Conservation (phyloP, 2,329 filamentous ascomycete species). For the Albophoma yamanashiensis region DNA sequence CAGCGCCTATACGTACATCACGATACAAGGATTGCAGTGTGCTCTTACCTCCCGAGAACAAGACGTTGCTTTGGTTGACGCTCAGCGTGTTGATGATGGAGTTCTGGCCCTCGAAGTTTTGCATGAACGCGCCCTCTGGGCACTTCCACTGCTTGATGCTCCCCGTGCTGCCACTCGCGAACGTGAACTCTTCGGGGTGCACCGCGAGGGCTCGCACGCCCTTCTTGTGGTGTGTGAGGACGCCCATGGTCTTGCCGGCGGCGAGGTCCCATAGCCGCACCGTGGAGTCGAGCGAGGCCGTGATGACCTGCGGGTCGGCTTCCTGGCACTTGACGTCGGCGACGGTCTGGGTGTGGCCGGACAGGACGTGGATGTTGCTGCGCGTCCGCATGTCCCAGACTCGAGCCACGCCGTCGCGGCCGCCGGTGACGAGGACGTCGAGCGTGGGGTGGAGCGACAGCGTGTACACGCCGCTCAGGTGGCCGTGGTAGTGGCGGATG, state of each 20-base stretch:
- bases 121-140: constrained; percentile 96
- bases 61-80: constrained; percentile 88
- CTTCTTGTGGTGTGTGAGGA: constrained; percentile 97
- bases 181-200: constrained; percentile 89
- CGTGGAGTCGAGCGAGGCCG: constrained; percentile 82
- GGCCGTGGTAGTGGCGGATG: constrained; percentile 93
- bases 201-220: constrained; percentile 75
- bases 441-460: constrained; percentile 87
- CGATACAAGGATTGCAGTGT: too few species aligned
- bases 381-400: constrained; percentile 99
- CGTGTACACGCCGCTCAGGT: constrained; percentile 91
- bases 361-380: constrained; percentile 88
- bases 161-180: constrained; percentile 81
- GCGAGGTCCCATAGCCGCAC: constrained; percentile 92
- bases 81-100: constrained; percentile 90
- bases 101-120: constrained; percentile 96
- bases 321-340: constrained; percentile 87
- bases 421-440: constrained; percentile 89
- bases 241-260: constrained; percentile 90
- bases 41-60: constrained; percentile 68
- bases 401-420: constrained; percentile 83
- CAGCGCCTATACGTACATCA: neutral
- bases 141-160: constrained; percentile 99
- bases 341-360: constrained; percentile 84
- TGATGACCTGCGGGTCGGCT: constrained; percentile 91